phyloP scores from a whole-genome alignment of 2,329 filamentous ascomycete genomes.

The Ophiosphaerella korrae region DNA sequence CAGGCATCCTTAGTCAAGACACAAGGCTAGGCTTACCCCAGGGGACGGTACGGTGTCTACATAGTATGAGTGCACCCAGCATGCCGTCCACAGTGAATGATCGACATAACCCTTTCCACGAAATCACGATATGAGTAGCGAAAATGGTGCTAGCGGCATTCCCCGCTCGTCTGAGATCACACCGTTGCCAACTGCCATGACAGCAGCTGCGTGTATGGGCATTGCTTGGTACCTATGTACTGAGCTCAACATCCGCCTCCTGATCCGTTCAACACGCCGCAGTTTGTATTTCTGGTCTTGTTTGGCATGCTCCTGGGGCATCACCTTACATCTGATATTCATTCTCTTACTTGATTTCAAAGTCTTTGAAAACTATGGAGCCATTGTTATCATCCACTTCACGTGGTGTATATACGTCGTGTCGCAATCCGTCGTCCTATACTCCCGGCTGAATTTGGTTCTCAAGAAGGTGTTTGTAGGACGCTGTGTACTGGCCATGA shows the following conservation, averaged over 20 bases:
- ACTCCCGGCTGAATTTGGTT: slow-evolving; percentile 65
- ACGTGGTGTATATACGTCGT: slow-evolving; percentile 65
- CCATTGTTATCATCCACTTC: slow-evolving; percentile 54
- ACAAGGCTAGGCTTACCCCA: background rate
- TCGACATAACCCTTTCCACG: background rate
- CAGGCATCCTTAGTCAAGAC: no score
- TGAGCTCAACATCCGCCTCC: slow-evolving; percentile 52
- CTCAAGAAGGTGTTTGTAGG: slow-evolving; percentile 40
- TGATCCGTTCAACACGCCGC: slow-evolving; percentile 41
- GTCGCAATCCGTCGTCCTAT: slow-evolving; percentile 64
- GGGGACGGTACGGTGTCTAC: no score
- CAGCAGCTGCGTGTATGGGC: slow-evolving; percentile 16
- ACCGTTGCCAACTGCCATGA: slow-evolving; percentile 5
- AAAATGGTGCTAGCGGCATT: background rate
- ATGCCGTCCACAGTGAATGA: no score
- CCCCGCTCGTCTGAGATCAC: background rate
- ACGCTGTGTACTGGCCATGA: slow-evolving; percentile 58
- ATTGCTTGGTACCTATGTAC: slow-evolving; percentile 44
- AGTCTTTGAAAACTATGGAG: slow-evolving; percentile 45
- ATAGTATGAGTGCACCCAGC: no score
- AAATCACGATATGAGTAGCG: background rate
- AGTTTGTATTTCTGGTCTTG: slow-evolving; percentile 57
- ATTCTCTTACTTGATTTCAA: slow-evolving; percentile 52
- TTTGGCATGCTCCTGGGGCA: slow-evolving; percentile 27
- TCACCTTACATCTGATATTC: slow-evolving; percentile 47